Base-by-base conservation (phyloP, 305 asterid species). In the Petunia hybrid region DNA sequence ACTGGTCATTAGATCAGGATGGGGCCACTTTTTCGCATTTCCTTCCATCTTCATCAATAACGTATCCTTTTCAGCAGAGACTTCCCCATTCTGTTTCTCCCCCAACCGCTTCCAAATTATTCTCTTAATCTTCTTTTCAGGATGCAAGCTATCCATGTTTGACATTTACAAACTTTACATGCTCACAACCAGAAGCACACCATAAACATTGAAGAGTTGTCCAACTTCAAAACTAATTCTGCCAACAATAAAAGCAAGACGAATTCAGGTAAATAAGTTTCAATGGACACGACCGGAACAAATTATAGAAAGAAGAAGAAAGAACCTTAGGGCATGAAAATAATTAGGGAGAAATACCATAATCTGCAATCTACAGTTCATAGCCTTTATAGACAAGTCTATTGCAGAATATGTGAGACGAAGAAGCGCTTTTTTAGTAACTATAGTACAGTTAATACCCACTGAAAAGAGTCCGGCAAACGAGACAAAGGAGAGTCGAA, bases 101-200 rank as follows among this genome's bases (percentile, higher is more conserved):
- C 80, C 83, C 76, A 89, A 79, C 74, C 88, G 84, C 82, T 83
- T 86, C 89, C 89, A 82, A 75, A 81, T 43, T 14, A 83, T 89
- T 84, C 85, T 83, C 85, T 89, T 84, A 64, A 79, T 80, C 66
- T 77, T 81, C 69, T 63, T 86, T 56, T 80, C 86, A 1, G 82
- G 16, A 68, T 60, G 79, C 66, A 71, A 42, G 87, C 82, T 60
- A 69, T 88, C 91, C 98, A 89, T 89, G 80, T 73, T 51, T 40
- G 78, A 68, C 79, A 77, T 83, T 56, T 46, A 71, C 82, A 53
- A 64, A 67, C 62, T 46, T 70, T 53, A 48, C 42, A 57, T 66
- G 77, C 13, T 79, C 31, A 63, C 35, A 45, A 62, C 8, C 62
- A 81, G 13, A 60, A 39, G 62, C 35, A 39, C 42, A 70, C 61